These are phyloP conservation scores for Venturia nashicola DNA, from an alignment of 2,329 filamentous ascomycete species.

Conservation along the genomic window DNA sequence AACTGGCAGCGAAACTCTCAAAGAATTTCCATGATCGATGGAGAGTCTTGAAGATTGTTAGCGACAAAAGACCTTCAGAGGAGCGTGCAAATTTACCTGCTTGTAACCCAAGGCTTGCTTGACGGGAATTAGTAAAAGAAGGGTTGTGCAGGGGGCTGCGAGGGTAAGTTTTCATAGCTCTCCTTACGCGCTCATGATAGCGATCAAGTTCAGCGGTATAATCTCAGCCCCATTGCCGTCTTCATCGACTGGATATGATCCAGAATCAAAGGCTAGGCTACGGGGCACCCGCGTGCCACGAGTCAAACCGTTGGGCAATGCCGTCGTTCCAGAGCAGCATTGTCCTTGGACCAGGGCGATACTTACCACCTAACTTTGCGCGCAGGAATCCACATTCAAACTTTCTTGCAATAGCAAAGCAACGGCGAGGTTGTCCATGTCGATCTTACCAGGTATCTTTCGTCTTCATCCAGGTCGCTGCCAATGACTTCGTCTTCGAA, in stretches of 20 bases:
- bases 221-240: constrained; percentile 11
- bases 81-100: background rate
- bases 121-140: background rate
- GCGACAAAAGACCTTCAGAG: background rate
- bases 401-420: background rate
- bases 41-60: constrained; percentile 5
- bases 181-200: constrained; percentile 12
- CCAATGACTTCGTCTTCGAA: constrained; percentile 6
- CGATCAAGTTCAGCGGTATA: constrained; percentile 12
- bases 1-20: constrained; percentile 10
- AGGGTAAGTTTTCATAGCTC: constrained; percentile 10
- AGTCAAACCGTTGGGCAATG: constrained; percentile 3
- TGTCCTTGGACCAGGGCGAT: constrained; percentile 6
- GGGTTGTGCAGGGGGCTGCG: background rate
- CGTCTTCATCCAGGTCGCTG: constrained; percentile 8
- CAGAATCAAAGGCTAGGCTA: background rate
- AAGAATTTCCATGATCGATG: constrained; percentile 10
- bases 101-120: constrained; percentile 11
- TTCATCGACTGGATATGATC: background rate
- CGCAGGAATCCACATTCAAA: background rate
- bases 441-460: constrained; percentile 11
- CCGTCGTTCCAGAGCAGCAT: background rate
- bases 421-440: background rate
- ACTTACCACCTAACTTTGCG: constrained; percentile 10
- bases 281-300: constrained; percentile 11